Conservation (phyloP, 257 asterid genomes). For the Nicotiana undulata region DNA sequence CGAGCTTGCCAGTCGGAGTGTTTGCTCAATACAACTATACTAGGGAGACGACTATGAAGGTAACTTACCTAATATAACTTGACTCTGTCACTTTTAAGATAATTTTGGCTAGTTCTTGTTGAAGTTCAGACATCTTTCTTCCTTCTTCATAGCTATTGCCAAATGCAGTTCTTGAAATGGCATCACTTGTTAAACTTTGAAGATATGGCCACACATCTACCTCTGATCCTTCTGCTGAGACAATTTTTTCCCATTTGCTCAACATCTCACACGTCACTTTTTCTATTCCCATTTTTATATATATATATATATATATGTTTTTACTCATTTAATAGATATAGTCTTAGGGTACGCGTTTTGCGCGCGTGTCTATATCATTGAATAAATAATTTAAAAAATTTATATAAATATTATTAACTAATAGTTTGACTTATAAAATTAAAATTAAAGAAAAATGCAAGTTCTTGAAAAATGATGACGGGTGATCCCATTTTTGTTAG, state of each 20-base stretch:
- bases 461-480: too few species aligned
- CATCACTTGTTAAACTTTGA: slow-evolving; percentile 19
- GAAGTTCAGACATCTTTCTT: slow-evolving; percentile 15
- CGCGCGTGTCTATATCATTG: too few species aligned
- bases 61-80: neutral
- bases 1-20: slow-evolving; percentile 17
- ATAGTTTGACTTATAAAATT: too few species aligned
- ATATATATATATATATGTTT: too few species aligned
- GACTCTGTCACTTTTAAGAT: neutral
- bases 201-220: slow-evolving; percentile 21
- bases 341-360: too few species aligned
- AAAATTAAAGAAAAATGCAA: too few species aligned
- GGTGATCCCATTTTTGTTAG: too few species aligned
- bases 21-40: neutral
- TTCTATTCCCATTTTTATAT: too few species aligned
- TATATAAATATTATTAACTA: too few species aligned
- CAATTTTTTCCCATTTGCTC: slow-evolving; percentile 15
- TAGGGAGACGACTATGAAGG: neutral
- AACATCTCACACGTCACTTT: slow-evolving; percentile 22
- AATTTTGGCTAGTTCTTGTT: slow-evolving; percentile 10
- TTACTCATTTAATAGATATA: too few species aligned
- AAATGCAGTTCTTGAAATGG: slow-evolving; percentile 22
- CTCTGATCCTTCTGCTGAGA: slow-evolving; percentile 8
- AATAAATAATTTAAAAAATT: too few species aligned
- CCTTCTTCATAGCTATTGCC: slow-evolving; percentile 25